A percentile compares a stretch with the other conserved stretches of the same genome.
These are phyloP conservation scores for Neurospora tetrasperma DNA, from an alignment of 495 filamentous ascomycete species.

Conservation along the genomic window DNA sequence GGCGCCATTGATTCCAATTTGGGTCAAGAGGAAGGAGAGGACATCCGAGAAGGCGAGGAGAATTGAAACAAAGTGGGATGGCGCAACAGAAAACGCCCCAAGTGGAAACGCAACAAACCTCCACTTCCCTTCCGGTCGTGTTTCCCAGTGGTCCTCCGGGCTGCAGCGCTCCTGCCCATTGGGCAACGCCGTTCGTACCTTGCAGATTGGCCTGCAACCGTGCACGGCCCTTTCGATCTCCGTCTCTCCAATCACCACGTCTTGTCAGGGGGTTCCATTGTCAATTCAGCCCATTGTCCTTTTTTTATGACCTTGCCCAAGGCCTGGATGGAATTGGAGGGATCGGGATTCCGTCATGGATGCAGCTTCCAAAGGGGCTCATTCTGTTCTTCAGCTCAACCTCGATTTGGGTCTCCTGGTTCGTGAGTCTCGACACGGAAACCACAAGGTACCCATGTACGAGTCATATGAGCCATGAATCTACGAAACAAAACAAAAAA, in stretches of 20 bases:
- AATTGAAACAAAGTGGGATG: neutral
- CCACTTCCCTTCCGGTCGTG: neutral
- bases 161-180: neutral
- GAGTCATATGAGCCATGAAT: neutral
- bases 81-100: neutral
- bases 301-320: neutral
- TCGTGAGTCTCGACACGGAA: neutral
- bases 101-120: neutral
- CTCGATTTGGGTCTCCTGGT: neutral
- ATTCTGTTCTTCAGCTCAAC: neutral
- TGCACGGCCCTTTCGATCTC: neutral
- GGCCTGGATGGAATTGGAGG: neutral
- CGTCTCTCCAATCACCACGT: neutral
- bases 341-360: neutral
- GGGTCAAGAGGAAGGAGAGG: neutral
- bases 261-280: neutral
- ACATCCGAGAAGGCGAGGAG: neutral
- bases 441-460: neutral
- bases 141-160: neutral
- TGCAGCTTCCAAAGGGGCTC: neutral
- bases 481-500: neutral
- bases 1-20: neutral
- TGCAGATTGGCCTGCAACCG: neutral
- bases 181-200: neutral
- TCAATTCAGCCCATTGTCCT: neutral